phyloP scores from a whole-genome alignment of 2,329 filamentous ascomycete species.

The Alternaria metachromatica region DNA sequence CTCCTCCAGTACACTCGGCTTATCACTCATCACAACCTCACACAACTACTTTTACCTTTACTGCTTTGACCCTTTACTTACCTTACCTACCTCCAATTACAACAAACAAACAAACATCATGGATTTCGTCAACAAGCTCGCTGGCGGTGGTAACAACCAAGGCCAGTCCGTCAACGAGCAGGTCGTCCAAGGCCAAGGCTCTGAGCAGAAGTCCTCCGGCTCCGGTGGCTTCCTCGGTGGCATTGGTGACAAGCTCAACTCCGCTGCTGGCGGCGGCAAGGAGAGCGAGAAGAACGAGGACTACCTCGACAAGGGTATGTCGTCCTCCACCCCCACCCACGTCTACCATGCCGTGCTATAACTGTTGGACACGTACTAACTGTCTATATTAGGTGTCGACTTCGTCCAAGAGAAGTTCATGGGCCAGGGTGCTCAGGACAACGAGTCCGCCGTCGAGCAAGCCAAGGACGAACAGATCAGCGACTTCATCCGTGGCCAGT shows the following conservation, averaged over 20 bases:
- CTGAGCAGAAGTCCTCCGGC: constrained; percentile 40
- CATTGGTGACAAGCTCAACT: constrained; percentile 74
- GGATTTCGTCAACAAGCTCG: constrained; percentile 58
- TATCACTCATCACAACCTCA: constrained; percentile 5
- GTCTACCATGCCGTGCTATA: background rate
- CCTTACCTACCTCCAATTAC: constrained; percentile 17
- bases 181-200: constrained; percentile 31
- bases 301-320: constrained; percentile 76
- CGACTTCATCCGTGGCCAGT: constrained; percentile 73
- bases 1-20: background rate
- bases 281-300: constrained; percentile 85
- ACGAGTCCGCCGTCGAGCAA: constrained; percentile 71
- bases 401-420: constrained; percentile 78
- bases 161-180: constrained; percentile 39
- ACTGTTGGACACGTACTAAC: constrained; percentile 1
- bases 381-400: constrained; percentile 67
- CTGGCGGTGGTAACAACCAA: constrained; percentile 47
- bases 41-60: constrained; percentile 2
- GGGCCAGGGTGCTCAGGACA: constrained; percentile 68
- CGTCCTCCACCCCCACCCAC: background rate
- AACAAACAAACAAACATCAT: constrained; percentile 34
- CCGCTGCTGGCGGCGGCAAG: constrained; percentile 72
- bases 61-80: background rate
- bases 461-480: constrained; percentile 82
- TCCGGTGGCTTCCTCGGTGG: constrained; percentile 61